phyloP scores from a whole-genome alignment of 2,329 filamentous ascomycete genomes.

The Zymoseptoria passerinii region DNA sequence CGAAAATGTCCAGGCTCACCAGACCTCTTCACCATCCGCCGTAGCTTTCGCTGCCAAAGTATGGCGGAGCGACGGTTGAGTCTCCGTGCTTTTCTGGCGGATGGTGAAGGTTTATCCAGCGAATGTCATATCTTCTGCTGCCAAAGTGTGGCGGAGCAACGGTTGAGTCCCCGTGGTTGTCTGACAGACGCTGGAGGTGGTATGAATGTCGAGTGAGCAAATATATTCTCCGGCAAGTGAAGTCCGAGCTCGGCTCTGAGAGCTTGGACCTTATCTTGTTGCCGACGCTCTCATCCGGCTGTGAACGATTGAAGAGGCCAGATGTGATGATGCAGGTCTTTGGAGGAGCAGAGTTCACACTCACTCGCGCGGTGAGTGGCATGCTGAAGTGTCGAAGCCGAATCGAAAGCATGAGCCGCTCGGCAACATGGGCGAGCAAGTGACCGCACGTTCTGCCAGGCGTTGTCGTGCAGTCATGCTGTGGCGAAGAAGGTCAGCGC shows the following conservation, averaged over 20 bases:
- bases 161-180: background rate
- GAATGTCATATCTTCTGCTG: background rate
- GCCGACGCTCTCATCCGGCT: background rate
- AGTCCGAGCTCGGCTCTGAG: background rate
- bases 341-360: too few species aligned
- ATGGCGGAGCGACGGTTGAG: background rate
- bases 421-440: too few species aligned
- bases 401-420: too few species aligned
- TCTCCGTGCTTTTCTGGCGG: background rate
- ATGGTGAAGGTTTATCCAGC: background rate
- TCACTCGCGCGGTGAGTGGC: too few species aligned
- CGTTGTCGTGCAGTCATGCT: too few species aligned
- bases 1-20: background rate
- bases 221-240: background rate
- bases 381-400: too few species aligned
- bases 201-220: background rate
- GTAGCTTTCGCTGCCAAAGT: background rate
- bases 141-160: background rate
- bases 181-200: background rate
- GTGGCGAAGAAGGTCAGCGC: too few species aligned
- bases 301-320: background rate
- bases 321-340: too few species aligned
- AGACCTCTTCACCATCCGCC: background rate
- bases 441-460: too few species aligned
- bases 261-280: background rate